A percentile compares a stretch with the other conserved stretches of the same genome.
These are phyloP conservation scores for Agroathelia rolfsii DNA, from an alignment of 1,284 basidiomycete species.

Conservation along the genomic window DNA sequence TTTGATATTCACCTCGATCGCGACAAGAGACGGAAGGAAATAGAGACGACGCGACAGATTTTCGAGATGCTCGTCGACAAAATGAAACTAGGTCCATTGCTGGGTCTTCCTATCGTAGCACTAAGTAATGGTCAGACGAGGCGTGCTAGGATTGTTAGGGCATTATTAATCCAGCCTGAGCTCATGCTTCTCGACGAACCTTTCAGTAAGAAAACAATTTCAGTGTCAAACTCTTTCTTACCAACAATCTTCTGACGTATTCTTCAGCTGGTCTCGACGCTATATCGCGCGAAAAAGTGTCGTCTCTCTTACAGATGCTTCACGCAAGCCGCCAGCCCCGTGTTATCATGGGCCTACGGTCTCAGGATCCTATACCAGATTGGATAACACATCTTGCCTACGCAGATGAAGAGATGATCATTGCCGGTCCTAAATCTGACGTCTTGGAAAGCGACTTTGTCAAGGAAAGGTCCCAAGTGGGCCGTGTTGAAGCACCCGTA, in stretches of 20 bases:
- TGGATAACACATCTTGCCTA: slow-evolving; percentile 75
- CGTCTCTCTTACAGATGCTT: slow-evolving; percentile 47
- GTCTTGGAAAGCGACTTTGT: slow-evolving; percentile 20
- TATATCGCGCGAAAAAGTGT: slow-evolving; percentile 44
- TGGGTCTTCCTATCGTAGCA: slow-evolving; percentile 78
- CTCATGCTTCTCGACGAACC: slow-evolving; percentile 82
- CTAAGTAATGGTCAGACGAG: slow-evolving; percentile 91
- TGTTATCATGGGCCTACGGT: slow-evolving; percentile 73
- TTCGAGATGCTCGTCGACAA: slow-evolving; percentile 42
- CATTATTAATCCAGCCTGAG: slow-evolving; percentile 61
- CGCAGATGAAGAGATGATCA: slow-evolving; percentile 39
- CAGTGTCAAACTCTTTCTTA: slow-evolving; percentile 10
- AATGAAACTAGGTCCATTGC: slow-evolving; percentile 48
- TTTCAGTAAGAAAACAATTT: slow-evolving; percentile 40
- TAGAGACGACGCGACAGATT: slow-evolving; percentile 15
- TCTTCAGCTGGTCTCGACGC: slow-evolving; percentile 66
- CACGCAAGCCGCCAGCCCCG: slow-evolving; percentile 44
- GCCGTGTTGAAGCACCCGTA: too few species aligned
- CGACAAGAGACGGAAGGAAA: slow-evolving; percentile 15
- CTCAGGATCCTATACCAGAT: slow-evolving; percentile 72
- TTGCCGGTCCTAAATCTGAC: slow-evolving; percentile 34
- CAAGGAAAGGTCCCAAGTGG: background rate
- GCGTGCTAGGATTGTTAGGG: slow-evolving; percentile 75
- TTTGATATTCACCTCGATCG: slow-evolving; percentile 10
- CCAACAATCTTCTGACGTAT: slow-evolving; percentile 7